Evolutionary conservation across 2,329 filamentous ascomycete genomes (phyloP), one percentile per base, ranked within the genome.

Genomic region (Pseudovirgaria hyperparasitica): DNA sequence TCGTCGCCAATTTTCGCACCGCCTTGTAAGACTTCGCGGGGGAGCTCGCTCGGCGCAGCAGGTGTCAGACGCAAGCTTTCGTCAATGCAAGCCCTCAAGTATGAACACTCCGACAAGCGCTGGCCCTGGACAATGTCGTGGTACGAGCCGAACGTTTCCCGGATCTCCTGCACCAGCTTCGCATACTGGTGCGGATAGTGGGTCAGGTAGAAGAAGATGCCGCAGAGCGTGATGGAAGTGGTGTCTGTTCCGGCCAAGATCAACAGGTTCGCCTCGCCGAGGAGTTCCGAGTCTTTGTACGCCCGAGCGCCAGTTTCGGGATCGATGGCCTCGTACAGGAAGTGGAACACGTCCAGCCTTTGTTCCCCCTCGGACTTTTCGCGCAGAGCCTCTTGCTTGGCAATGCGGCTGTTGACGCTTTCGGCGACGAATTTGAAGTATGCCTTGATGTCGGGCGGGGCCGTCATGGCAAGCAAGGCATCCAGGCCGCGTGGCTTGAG

Each of bases 161-260:
- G 19, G 14, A 41, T 27, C 25, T 41, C 39, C 2, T 24, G 13
- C 2, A 19, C 15, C 10, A 41, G 31, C 12, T 32, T 34, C 6
- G 27, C 6, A n/a, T 33, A 20, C 5, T 23, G 27, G 2, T 9
- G n/a, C 5, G 20, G 18, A 17, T 55, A 45, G 13, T 46, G 42
- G 7, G 46, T 26, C 10, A 57, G 42, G 35, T 58, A 55, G 37
- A 52, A 54, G 30, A 57, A 35, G 5, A 33, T 40, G 12, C 44
- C 37, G 12, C 37, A 26, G 9, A 42, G 23, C 14, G 46, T 39
- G 16, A 45, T 52, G 6, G 42, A 43, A 2, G 46, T 48, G 2
- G 50, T 55, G 27, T 55, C 53, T 5, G 37, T 41, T 4, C 46
- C 57, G 9, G 57, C 57, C 16, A 56, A 48, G 27, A 60, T 60